phyloP scores from a whole-genome alignment of 2,329 filamentous ascomycete species.

The Pezicula rhizophila region DNA sequence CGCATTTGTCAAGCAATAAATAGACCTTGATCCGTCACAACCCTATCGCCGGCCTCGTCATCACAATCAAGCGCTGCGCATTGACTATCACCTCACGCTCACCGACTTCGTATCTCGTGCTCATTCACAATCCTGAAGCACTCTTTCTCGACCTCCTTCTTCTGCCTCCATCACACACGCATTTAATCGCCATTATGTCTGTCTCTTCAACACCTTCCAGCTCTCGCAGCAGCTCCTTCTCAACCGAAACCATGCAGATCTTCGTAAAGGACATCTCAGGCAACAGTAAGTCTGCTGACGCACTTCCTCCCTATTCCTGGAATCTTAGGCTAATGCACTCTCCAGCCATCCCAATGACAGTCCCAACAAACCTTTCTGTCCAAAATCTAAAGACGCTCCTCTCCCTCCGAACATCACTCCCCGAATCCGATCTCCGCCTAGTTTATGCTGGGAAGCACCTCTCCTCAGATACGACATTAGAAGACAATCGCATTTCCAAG shows the following conservation, averaged over 20 bases:
- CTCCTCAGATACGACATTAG: conserved; percentile 33
- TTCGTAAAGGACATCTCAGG: conserved; percentile 55
- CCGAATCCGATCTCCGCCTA: conserved; percentile 44
- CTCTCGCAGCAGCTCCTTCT: conserved; percentile 30
- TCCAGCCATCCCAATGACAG: conserved; percentile 49
- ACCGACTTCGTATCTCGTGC: too few relatives aligned
- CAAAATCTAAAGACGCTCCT: conserved; percentile 49
- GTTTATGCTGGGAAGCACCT: conserved; percentile 54
- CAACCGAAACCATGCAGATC: conserved; percentile 50
- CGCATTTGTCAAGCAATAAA: too few relatives aligned
- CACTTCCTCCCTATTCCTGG: conserved; percentile 1
- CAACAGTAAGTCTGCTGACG: conserved; percentile 41
- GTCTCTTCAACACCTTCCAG: conserved; percentile 15
- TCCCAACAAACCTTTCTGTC: conserved; percentile 47
- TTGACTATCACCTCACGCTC: neutral
- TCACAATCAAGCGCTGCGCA: neutral
- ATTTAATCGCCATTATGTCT: conserved; percentile 15
- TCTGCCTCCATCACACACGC: conserved; percentile 2
- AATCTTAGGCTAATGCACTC: conserved; percentile 16
- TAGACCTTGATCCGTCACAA: neutral
- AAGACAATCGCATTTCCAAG: conserved; percentile 40
- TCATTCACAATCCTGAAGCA: too few relatives aligned
- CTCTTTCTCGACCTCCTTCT: neutral
- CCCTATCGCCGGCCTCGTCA: neutral
- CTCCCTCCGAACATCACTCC: conserved; percentile 49